These are phyloP conservation scores for Teratosphaeriaceae sp. DNA, from an alignment of 2,329 filamentous ascomycete species.

Conservation along the genomic window DNA sequence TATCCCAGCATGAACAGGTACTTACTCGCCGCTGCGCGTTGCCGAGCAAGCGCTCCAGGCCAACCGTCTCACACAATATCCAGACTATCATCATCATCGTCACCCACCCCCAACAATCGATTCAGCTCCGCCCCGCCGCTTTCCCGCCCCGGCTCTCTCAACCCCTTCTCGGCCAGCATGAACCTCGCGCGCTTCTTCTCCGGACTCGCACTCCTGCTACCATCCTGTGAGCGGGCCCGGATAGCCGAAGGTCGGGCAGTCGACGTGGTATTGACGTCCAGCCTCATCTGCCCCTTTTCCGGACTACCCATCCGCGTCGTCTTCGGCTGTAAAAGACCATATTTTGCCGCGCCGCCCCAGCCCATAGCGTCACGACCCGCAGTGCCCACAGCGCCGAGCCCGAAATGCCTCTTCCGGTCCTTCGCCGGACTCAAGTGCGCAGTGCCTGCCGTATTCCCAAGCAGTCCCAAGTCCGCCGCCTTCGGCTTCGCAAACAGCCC, in stretches of 20 bases:
- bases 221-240: constrained; percentile 18
- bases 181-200: constrained; percentile 45
- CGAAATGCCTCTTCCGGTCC: constrained; percentile 31
- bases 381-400: constrained; percentile 27
- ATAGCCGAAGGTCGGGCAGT: constrained; percentile 13
- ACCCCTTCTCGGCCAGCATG: constrained; percentile 41
- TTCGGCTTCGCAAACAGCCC: constrained; percentile 18
- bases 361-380: constrained; percentile 36
- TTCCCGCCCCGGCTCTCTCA: constrained; percentile 44
- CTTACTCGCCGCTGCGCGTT: no score
- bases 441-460: constrained; percentile 38
- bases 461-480: constrained; percentile 35
- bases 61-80: no score
- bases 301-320: constrained; percentile 16
- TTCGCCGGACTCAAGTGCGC: constrained; percentile 39
- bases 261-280: constrained; percentile 11
- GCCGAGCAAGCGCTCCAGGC: no score
- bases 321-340: constrained; percentile 33
- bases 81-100: constrained; percentile 29
- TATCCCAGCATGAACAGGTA: no score
- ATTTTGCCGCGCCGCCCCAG: constrained; percentile 41
- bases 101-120: no score
- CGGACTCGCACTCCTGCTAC: constrained; percentile 23
- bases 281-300: constrained; percentile 27
- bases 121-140: constrained; percentile 35